phyloP scores from a whole-genome alignment of 148 eudicot species.

The Spergularia marina region DNA sequence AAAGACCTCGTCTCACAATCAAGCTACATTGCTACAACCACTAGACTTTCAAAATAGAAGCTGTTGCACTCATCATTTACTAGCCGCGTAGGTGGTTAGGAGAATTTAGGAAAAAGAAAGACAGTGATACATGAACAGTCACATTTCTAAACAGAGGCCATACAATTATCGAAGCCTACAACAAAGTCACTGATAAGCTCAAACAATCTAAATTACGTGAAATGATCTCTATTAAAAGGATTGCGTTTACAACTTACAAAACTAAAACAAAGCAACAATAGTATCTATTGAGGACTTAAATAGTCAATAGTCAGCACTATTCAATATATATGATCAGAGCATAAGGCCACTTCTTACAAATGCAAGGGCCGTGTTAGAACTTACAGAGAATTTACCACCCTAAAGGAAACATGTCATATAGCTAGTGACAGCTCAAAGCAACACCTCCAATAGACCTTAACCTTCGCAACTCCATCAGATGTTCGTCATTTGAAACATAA shows the following conservation, averaged over 20 bases:
- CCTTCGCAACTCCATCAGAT: constrained; percentile 51
- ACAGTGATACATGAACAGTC: too few relatives aligned
- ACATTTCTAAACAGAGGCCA: too few relatives aligned
- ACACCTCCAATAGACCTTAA: constrained; percentile 30
- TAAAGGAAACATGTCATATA: neutral
- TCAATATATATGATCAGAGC: neutral
- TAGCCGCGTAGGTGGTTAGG: neutral
- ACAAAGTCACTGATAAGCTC: too few relatives aligned
- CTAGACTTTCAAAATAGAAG: neutral
- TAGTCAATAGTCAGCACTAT: neutral
- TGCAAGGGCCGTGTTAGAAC: neutral
- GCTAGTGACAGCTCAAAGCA: too few relatives aligned
- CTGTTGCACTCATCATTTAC: neutral
- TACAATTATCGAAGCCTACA: too few relatives aligned
- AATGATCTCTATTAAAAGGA: too few relatives aligned
- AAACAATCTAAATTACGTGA: too few relatives aligned
- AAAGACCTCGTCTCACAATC: neutral
- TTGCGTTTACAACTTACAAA: neutral
- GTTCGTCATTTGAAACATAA: constrained; percentile 61
- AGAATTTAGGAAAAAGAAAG: too few relatives aligned
- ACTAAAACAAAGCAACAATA: neutral
- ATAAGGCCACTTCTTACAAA: constrained; percentile 11
- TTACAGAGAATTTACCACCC: neutral
- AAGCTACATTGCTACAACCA: neutral
- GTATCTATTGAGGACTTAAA: neutral